Percentiles rank a stretch among this genome's conserved stretches.
Evolutionary conservation across 345 rosid species (phyloP).

Genomic region (Adansonia digitata): DNA sequence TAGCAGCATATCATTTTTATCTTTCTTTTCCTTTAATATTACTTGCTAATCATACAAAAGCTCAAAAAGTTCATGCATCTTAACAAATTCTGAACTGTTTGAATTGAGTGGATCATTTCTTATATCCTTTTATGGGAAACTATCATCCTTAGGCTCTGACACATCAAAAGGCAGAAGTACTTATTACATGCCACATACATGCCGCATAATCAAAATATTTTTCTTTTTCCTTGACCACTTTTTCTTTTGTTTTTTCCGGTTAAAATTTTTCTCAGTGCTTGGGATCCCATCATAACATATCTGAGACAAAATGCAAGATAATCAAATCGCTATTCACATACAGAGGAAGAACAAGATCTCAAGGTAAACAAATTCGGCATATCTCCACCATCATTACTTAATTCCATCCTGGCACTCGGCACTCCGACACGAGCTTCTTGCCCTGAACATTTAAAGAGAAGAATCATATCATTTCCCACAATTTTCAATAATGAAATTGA

Average conservation of each 20-base stretch:
- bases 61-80: background rate
- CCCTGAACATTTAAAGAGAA: conserved; percentile 36
- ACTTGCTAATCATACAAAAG: background rate
- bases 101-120: background rate
- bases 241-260: background rate
- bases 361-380: conserved; percentile 28
- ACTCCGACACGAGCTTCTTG: conserved; percentile 32
- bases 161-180: background rate
- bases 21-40: background rate
- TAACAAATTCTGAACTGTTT: background rate
- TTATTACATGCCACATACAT: background rate
- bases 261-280: background rate
- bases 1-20: background rate
- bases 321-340: conserved; percentile 27
- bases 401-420: conserved; percentile 28
- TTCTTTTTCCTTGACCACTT: background rate
- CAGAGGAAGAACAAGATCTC: conserved; percentile 65
- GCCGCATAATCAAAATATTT: background rate
- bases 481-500: background rate
- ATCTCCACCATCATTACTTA: conserved; percentile 26
- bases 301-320: conserved; percentile 13
- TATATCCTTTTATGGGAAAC: background rate
- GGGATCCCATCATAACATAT: background rate
- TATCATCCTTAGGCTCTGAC: background rate
- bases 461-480: conserved; percentile 4